These are phyloP conservation scores for Fusarium sp. DNA, from an alignment of 2,329 filamentous ascomycete species.

Conservation along the genomic window DNA sequence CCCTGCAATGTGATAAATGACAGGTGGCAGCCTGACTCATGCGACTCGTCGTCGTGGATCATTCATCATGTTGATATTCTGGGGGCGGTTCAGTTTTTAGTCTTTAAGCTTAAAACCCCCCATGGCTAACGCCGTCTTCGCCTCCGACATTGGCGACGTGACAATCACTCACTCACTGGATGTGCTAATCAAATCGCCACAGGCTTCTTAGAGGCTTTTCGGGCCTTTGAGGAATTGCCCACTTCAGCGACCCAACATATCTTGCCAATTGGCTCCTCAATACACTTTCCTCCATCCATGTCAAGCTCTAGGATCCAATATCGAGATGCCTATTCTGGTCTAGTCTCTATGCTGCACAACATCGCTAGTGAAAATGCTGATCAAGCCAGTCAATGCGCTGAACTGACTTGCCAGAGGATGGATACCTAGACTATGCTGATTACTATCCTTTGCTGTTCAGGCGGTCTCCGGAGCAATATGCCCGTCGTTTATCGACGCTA, in stretches of 20 bases:
- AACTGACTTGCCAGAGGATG: not conserved
- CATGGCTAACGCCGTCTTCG: conserved; percentile 5
- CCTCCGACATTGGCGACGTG: not conserved
- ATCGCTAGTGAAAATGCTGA: conserved; percentile 5
- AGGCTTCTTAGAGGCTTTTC: not conserved
- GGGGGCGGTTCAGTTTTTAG: conserved; percentile 6
- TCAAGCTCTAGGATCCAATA: not conserved
- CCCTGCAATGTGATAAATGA: not conserved
- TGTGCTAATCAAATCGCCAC: not conserved
- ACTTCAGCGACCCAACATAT: not conserved
- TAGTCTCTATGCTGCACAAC: conserved; percentile 12
- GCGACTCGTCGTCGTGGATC: not conserved
- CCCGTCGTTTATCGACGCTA: not conserved
- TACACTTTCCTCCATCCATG: not conserved
- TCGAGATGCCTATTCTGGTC: conserved; percentile 36
- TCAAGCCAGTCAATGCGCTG: conserved; percentile 10
- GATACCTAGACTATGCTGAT: not conserved
- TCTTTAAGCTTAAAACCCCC: conserved; percentile 26
- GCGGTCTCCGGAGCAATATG: not conserved
- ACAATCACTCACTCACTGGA: not conserved
- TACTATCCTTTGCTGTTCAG: not conserved
- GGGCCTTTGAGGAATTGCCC: not conserved
- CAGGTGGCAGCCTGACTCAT: not conserved
- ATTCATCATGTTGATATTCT: not conserved
- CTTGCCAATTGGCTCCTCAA: not conserved